Evolutionary conservation across 2,329 filamentous ascomycete genomes (phyloP), one percentile per base, ranked within the genome.

Genomic region (Apiospora marii): DNA sequence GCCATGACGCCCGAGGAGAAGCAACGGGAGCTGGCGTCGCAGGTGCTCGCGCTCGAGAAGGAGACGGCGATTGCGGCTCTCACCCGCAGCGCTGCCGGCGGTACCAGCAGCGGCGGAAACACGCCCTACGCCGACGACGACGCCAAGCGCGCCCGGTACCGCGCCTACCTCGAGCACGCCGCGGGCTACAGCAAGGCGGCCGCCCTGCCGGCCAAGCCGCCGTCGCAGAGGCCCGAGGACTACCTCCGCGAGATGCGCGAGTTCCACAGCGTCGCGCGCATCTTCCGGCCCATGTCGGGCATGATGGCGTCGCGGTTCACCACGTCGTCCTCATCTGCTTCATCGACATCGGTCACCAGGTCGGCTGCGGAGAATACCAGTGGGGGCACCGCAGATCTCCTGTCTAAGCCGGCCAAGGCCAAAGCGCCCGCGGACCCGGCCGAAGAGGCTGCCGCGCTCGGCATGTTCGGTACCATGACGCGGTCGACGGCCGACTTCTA

Each of bases 281-380:
- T 98, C 27, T 99, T 98, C 85, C 96, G 94, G 80, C 96, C 96
- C 0, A 94, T 97, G 84, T 94, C 93, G 2, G 95, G 95, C 0
- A 87, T 94, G 74, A 98, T 99, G 94, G 96, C 96, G 22, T 94
- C 93, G 27, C 92, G 96, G 0, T 99, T 99, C 81, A 98, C 95
- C 0, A 92, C 93, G 12, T 85, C 88, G 0, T 77, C 83, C 12
- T 78, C 83, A 7, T 73, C 22, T 70, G 8, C 30, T 3, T 22
- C 69, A 1, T 30, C 53, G 3, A 46, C 8, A 37, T 4, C 37
- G 19, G 4, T 14, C 69, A 64, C 30, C 3, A 30, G 68, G 48
- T 41, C 68, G 14, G 34, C 67, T 16, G 3, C 43, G 67, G 24
- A 48, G 3, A 8, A 5, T 4, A 48, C 16, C 46, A 10, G 46